A percentile compares a stretch with the other conserved stretches of the same genome.
phyloP scores from a whole-genome alignment of 2,329 filamentous ascomycete genomes.

The Aspergillus transmontanensis region DNA sequence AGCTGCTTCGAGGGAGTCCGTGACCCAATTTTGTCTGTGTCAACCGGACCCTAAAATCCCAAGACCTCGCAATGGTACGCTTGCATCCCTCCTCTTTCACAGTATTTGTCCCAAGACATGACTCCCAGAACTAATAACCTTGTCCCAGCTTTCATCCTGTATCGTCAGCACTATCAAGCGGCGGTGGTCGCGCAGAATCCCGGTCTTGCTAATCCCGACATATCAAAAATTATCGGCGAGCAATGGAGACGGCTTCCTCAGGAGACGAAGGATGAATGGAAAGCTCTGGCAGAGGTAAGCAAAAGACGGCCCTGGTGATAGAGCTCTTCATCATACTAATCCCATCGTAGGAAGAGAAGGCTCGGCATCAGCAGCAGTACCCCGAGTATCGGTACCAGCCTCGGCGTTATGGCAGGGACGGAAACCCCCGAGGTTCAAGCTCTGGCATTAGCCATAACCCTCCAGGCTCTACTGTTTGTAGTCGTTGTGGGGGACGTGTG shows the following conservation, averaged over 20 bases:
- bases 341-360: constrained; percentile 73
- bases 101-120: background rate
- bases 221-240: constrained; percentile 94
- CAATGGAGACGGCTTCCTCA: constrained; percentile 81
- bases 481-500: constrained; percentile 49
- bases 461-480: constrained; percentile 41
- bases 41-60: constrained; percentile 72
- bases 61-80: constrained; percentile 69
- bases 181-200: constrained; percentile 79
- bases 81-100: constrained; percentile 20
- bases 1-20: constrained; percentile 42
- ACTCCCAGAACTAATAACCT: constrained; percentile 60
- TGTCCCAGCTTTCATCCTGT: constrained; percentile 91
- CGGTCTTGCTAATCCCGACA: constrained; percentile 90
- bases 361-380: constrained; percentile 83
- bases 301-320: background rate
- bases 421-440: constrained; percentile 39
- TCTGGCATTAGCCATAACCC: constrained; percentile 41
- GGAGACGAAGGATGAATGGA: constrained; percentile 82
- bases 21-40: constrained; percentile 65
- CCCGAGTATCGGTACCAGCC: constrained; percentile 95
- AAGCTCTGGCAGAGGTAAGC: constrained; percentile 75
- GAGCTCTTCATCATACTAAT: constrained; percentile 9
- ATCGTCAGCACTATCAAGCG: constrained; percentile 89
- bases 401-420: constrained; percentile 64